Conservation (phyloP, 78 protist genomes). For the Creolimax fragrantissima region DNA sequence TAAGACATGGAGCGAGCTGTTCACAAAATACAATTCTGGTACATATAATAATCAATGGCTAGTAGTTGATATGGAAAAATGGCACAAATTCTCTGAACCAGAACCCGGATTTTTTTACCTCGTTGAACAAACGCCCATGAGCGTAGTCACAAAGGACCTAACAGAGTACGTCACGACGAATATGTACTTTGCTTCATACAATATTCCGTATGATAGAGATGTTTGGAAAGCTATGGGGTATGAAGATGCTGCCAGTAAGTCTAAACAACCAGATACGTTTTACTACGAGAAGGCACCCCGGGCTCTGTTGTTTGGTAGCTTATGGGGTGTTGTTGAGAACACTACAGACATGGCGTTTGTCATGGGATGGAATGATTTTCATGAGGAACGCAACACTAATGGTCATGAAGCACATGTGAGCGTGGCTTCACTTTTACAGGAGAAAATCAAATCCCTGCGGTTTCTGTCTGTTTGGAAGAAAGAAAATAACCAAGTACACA, state of each 20-base stretch:
- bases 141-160: not conserved
- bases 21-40: constrained; percentile 47
- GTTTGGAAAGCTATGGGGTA: constrained; percentile 57
- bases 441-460: not conserved
- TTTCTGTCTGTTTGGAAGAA: not conserved
- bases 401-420: not conserved
- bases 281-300: not conserved
- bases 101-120: constrained; percentile 44
- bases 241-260: not conserved
- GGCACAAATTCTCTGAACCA: not conserved
- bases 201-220: constrained; percentile 61
- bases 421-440: not conserved
- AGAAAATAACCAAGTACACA: not conserved
- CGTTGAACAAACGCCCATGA: constrained; percentile 82
- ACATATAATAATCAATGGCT: constrained; percentile 74
- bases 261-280: not conserved
- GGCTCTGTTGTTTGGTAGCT: not conserved
- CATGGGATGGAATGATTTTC: not conserved
- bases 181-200: constrained; percentile 71
- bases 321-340: not conserved
- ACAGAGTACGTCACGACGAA: not conserved
- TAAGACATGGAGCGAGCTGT: constrained; percentile 8
- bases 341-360: not conserved
- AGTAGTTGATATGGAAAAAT: constrained; percentile 41
- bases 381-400: not conserved